phyloP scores from a whole-genome alignment of 768 basidiomycete genomes.

The Mycena olivaceomarginata region DNA sequence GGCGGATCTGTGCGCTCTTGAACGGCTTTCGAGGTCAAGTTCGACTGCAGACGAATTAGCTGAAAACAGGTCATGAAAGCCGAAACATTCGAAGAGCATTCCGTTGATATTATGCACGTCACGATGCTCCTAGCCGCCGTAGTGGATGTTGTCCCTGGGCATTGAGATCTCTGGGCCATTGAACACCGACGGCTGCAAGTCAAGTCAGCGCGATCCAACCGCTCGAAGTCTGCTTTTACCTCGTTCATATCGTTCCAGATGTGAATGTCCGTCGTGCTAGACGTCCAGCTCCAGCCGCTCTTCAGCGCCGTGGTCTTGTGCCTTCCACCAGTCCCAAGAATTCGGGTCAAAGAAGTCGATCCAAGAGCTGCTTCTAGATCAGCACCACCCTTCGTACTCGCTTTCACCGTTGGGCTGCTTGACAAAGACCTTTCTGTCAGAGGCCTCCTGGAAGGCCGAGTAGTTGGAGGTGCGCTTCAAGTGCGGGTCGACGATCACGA shows the following conservation, averaged over 20 bases:
- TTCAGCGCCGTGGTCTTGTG: slow-evolving; percentile 71
- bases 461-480: slow-evolving; percentile 89
- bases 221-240: slow-evolving; percentile 60
- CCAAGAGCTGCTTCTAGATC: slow-evolving; percentile 98
- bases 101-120: slow-evolving; percentile 99
- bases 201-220: slow-evolving; percentile 37
- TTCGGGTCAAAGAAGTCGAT: slow-evolving; percentile 97
- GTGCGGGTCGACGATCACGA: slow-evolving; percentile 98
- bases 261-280: slow-evolving; percentile 89
- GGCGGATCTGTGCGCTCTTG: slow-evolving; percentile 83
- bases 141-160: slow-evolving; percentile 82
- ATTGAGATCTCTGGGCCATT: slow-evolving; percentile 96
- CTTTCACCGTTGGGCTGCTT: slow-evolving; percentile 87
- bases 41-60: slow-evolving; percentile 68
- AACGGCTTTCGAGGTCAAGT: slow-evolving; percentile 89
- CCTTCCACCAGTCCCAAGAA: slow-evolving; percentile 94
- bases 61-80: background rate
- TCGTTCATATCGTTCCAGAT: slow-evolving; percentile 99
- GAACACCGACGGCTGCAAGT: slow-evolving; percentile 93
- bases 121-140: slow-evolving; percentile 98
- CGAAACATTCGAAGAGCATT: slow-evolving; percentile 86
- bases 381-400: slow-evolving; percentile 99
- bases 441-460: slow-evolving; percentile 90
- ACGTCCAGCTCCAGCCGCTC: slow-evolving; percentile 82
- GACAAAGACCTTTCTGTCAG: slow-evolving; percentile 86